Percentiles rank a stretch among this genome's conserved stretches.
These are phyloP conservation scores for Neofusicoccum sp. DNA, from an alignment of 2,329 filamentous ascomycete genomes.

Conservation along the genomic window DNA sequence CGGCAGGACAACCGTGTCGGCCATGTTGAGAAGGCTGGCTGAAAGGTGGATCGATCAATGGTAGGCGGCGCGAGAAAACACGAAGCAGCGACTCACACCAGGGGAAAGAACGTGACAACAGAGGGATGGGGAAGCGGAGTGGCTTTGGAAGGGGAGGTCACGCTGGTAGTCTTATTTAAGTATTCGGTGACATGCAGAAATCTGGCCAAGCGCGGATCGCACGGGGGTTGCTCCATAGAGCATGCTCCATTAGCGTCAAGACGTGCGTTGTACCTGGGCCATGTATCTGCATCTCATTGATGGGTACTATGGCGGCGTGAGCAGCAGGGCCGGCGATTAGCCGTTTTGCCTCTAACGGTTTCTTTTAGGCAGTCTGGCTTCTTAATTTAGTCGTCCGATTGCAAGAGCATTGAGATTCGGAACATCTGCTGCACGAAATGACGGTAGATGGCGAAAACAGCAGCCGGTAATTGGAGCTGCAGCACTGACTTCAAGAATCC, in stretches of 20 bases:
- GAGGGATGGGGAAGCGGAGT: background rate
- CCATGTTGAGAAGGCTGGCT: background rate
- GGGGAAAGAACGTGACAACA: background rate
- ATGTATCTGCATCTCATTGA: constrained; percentile 6
- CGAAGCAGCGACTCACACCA: background rate
- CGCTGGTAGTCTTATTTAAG: constrained; percentile 2
- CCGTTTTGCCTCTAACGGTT: constrained; percentile 8
- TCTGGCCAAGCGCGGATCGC: background rate
- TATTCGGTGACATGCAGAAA: background rate
- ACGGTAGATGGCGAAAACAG: constrained; percentile 1
- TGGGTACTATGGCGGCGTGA: constrained; percentile 2
- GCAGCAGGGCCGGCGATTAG: background rate
- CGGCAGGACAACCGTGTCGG: constrained; percentile 4
- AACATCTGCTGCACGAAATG: background rate
- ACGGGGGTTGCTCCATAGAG: constrained; percentile 8
- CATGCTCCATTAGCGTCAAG: constrained; percentile 1
- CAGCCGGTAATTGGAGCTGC: background rate
- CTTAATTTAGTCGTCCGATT: background rate
- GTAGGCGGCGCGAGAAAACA: background rate
- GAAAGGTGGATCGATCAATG: background rate
- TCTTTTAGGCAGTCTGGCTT: background rate
- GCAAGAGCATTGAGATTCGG: background rate
- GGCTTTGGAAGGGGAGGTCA: background rate
- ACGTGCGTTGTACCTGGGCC: constrained; percentile 10
- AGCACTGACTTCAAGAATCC: background rate